Conservation (phyloP, 768 basidiomycete genomes). For the Suillus subluteus region DNA sequence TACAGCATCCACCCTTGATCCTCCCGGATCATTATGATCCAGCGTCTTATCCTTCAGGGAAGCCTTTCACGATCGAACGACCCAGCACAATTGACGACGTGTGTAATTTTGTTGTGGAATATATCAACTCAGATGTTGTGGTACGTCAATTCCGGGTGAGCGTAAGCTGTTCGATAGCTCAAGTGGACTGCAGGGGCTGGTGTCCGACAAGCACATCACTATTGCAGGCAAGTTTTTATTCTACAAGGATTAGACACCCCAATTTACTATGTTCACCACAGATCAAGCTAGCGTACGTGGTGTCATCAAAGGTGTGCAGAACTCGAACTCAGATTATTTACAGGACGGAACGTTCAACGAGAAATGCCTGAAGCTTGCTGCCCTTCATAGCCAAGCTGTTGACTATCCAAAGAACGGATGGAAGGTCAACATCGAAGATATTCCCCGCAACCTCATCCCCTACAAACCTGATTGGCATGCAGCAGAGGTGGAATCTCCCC, state of each 20-base stretch:
- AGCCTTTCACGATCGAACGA: constrained; percentile 41
- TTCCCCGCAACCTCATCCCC: constrained; percentile 61
- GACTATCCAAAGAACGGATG: constrained; percentile 83
- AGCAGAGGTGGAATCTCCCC: constrained; percentile 55
- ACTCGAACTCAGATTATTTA: background rate
- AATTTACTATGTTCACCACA: constrained; percentile 26
- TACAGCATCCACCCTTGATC: constrained; percentile 56
- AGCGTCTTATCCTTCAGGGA: constrained; percentile 50
- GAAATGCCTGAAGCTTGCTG: constrained; percentile 60
- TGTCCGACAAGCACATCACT: constrained; percentile 67
- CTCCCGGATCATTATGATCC: constrained; percentile 54
- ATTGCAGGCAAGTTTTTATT: constrained; percentile 59
- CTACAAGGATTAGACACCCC: background rate
- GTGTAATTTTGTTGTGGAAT: constrained; percentile 81
- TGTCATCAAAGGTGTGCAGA: background rate
- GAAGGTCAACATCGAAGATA: constrained; percentile 54
- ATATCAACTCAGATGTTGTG: constrained; percentile 81
- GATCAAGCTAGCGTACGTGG: constrained; percentile 69
- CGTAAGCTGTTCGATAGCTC: background rate
- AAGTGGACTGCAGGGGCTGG: constrained; percentile 53
- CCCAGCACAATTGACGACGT: constrained; percentile 69
- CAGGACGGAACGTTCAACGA: constrained; percentile 66
- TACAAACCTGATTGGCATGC: constrained; percentile 83
- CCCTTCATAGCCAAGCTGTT: constrained; percentile 64
- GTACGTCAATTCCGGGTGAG: constrained; percentile 39